These are phyloP conservation scores for Scutellaria minor DNA, from an alignment of 257 asterid genomes.

Conservation along the genomic window DNA sequence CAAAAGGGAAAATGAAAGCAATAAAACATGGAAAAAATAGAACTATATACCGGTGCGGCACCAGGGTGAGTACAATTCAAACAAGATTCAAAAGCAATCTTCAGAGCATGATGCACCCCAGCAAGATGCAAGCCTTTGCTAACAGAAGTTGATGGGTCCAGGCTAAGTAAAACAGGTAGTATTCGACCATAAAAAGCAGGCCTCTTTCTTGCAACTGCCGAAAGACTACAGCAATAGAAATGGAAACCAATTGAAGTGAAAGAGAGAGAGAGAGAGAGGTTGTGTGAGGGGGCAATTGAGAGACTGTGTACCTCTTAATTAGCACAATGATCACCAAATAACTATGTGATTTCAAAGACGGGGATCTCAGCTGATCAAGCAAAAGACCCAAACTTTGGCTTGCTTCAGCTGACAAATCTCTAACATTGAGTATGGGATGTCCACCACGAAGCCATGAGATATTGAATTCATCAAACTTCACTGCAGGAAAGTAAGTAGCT, in stretches of 20 bases:
- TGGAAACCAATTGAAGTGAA: conserved; percentile 31
- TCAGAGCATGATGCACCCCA: conserved; percentile 81
- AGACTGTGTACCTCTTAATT: conserved; percentile 65
- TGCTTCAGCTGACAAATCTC: conserved; percentile 93
- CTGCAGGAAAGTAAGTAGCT: conserved; percentile 46
- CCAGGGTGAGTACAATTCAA: conserved; percentile 89
- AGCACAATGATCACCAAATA: conserved; percentile 79
- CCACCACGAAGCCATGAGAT: conserved; percentile 98
- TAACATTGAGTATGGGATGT: conserved; percentile 81
- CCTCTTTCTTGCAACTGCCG: conserved; percentile 89
- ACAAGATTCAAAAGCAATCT: conserved; percentile 89
- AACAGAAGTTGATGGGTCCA: conserved; percentile 73
- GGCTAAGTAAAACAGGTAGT: conserved; percentile 87
- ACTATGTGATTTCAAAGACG: conserved; percentile 75
- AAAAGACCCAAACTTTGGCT: conserved; percentile 75
- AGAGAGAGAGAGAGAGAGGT: conserved; percentile 4
- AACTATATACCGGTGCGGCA: conserved; percentile 89
- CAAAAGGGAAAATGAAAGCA: conserved; percentile 23
- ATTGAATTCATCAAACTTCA: conserved; percentile 68
- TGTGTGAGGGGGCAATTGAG: conserved; percentile 4
- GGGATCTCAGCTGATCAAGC: conserved; percentile 91
- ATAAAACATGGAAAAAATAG: background rate
- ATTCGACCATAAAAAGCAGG: conserved; percentile 98
- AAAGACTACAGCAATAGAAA: conserved; percentile 62
- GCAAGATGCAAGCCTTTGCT: conserved; percentile 68